These are phyloP conservation scores for Flaveria brownii DNA, from an alignment of 129 eudicot species.

Conservation along the genomic window DNA sequence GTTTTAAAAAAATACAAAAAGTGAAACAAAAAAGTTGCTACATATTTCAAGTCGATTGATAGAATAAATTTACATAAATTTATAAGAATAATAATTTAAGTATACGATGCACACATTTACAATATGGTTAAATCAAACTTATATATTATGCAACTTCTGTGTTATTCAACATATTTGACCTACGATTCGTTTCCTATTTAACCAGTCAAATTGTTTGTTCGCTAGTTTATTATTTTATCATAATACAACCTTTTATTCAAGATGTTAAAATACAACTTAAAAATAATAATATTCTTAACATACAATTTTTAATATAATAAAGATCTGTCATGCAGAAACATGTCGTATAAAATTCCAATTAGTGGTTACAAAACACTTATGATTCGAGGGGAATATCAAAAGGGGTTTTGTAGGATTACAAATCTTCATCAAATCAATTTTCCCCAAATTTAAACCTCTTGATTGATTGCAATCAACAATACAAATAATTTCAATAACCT, in stretches of 20 bases:
- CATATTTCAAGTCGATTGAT: no score
- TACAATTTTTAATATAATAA: not conserved
- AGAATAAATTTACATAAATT: no score
- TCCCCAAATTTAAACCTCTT: slow-evolving; percentile 23
- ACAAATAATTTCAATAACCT: slow-evolving; percentile 6
- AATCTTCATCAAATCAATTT: not conserved
- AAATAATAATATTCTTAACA: not conserved
- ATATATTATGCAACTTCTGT: not conserved
- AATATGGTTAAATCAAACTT: no score
- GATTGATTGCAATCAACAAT: slow-evolving; percentile 1
- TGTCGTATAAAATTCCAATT: not conserved
- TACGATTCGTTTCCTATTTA: not conserved
- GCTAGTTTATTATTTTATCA: not conserved
- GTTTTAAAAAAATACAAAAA: not conserved
- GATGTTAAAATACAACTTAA: no score
- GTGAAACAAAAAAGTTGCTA: not conserved
- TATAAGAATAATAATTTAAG: no score
- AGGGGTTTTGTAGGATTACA: not conserved
- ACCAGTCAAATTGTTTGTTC: not conserved
- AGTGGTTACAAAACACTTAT: slow-evolving; percentile 20
- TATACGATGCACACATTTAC: no score
- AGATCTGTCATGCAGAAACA: slow-evolving; percentile 32
- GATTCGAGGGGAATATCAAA: slow-evolving; percentile 13
- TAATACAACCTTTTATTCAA: not conserved
- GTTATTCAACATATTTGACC: not conserved